phyloP scores from a whole-genome alignment of 202 grass and related monocot genomes.

The Cymbopogon flexuosus region DNA sequence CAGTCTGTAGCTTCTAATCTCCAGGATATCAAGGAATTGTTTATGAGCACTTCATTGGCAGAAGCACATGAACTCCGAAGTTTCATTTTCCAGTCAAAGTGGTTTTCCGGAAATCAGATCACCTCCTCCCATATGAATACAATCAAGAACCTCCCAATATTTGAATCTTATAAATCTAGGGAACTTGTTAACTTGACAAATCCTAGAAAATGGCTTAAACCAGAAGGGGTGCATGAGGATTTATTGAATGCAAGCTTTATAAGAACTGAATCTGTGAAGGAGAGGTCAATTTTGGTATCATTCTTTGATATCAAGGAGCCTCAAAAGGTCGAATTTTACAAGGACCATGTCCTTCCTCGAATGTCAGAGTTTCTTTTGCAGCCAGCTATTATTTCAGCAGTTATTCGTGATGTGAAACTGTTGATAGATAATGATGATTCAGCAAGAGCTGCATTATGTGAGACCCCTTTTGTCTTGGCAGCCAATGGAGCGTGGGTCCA shows the following conservation, averaged over 20 bases:
- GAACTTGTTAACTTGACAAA: slow-evolving; percentile 63
- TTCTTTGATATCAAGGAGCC: slow-evolving; percentile 76
- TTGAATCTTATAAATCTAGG: slow-evolving; percentile 94
- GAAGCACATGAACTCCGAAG: slow-evolving; percentile 83
- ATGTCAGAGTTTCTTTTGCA: slow-evolving; percentile 83
- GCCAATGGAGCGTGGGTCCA: slow-evolving; percentile 70
- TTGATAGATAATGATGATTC: slow-evolving; percentile 59
- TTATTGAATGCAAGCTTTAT: slow-evolving; percentile 84
- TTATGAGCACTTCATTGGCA: slow-evolving; percentile 54
- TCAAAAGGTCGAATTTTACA: slow-evolving; percentile 87
- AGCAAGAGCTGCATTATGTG: slow-evolving; percentile 44
- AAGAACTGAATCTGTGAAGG: slow-evolving; percentile 80
- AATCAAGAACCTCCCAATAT: slow-evolving; percentile 80
- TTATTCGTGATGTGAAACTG: slow-evolving; percentile 71
- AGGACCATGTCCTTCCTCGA: slow-evolving; percentile 74
- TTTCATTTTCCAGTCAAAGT: slow-evolving; percentile 98
- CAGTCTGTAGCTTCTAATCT: slow-evolving; percentile 57
- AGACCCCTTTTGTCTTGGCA: slow-evolving; percentile 67
- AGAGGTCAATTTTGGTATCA: slow-evolving; percentile 74
- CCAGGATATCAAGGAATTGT: slow-evolving; percentile 54
- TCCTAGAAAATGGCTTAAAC: slow-evolving; percentile 92
- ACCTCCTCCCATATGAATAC: slow-evolving; percentile 51
- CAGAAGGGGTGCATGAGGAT: slow-evolving; percentile 75
- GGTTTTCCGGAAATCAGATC: slow-evolving; percentile 79
- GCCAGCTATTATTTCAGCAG: slow-evolving; percentile 70